These are phyloP conservation scores for Pythium plurisporium DNA, from an alignment of 352 stramenopile genomes.

Conservation along the genomic window DNA sequence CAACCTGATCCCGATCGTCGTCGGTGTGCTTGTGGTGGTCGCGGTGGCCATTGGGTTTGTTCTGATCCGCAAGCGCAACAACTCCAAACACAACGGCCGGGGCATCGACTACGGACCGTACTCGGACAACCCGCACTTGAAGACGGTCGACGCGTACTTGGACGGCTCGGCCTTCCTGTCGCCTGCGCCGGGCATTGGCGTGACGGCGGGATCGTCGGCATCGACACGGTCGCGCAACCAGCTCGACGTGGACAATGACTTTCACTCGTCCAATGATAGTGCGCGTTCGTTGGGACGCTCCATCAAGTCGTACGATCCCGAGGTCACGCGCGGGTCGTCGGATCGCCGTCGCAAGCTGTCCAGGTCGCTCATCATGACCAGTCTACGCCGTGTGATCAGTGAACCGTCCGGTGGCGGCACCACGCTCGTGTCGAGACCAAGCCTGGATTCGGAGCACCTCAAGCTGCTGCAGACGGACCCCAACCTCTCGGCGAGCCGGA, in stretches of 20 bases:
- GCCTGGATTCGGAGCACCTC: slow-evolving; percentile 24
- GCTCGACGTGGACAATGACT: slow-evolving; percentile 18
- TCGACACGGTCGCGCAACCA: slow-evolving; percentile 1
- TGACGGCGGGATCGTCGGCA: background rate
- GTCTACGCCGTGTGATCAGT: slow-evolving; percentile 20
- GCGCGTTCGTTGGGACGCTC: slow-evolving; percentile 6
- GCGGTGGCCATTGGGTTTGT: slow-evolving; percentile 22
- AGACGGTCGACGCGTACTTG: slow-evolving; percentile 17
- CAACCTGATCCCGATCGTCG: slow-evolving; percentile 19
- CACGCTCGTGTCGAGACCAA: slow-evolving; percentile 7
- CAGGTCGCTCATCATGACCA: slow-evolving; percentile 20
- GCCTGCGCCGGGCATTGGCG: slow-evolving; percentile 9
- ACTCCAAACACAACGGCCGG: slow-evolving; percentile 8
- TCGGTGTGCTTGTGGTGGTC: slow-evolving; percentile 12
- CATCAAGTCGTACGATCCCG: slow-evolving; percentile 6
- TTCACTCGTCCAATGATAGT: slow-evolving; percentile 19
- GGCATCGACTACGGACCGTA: slow-evolving; percentile 17
- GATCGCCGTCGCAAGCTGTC: slow-evolving; percentile 8
- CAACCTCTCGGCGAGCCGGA: slow-evolving; percentile 18
- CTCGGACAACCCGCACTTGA: slow-evolving; percentile 15
- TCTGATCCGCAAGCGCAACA: slow-evolving; percentile 12
- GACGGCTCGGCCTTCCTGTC: slow-evolving; percentile 19
- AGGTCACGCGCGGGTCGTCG: slow-evolving; percentile 9
- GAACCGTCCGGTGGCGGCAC: slow-evolving; percentile 7
- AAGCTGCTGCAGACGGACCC: slow-evolving; percentile 26